These are phyloP conservation scores for Agrocybe praecox DNA, from an alignment of 768 basidiomycete species.

Conservation along the genomic window DNA sequence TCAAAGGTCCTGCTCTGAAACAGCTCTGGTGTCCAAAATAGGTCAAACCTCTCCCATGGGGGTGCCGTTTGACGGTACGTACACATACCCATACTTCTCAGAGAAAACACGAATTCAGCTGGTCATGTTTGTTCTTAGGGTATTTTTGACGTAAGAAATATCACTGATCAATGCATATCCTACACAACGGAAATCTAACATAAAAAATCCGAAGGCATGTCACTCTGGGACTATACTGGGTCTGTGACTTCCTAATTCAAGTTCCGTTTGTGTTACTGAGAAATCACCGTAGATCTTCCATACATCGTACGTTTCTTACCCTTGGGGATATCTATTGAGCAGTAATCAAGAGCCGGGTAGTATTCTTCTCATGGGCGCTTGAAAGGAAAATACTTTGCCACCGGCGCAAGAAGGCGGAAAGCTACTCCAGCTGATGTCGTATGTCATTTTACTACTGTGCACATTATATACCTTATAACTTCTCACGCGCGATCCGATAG, in stretches of 20 bases:
- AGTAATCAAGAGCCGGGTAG: slow-evolving; percentile 44
- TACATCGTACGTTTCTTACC: slow-evolving; percentile 41
- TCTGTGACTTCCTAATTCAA: slow-evolving; percentile 19
- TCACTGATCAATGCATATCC: background rate
- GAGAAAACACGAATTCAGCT: background rate
- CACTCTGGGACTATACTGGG: slow-evolving; percentile 58
- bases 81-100: background rate
- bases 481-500: slow-evolving; percentile 30
- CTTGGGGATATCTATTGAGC: background rate
- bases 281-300: slow-evolving; percentile 40
- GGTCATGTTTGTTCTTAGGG: slow-evolving; percentile 31
- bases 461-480: background rate
- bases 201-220: slow-evolving; percentile 38
- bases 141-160: slow-evolving; percentile 48
- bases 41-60: slow-evolving; percentile 46
- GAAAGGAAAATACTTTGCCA: slow-evolving; percentile 43
- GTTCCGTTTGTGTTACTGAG: background rate
- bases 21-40: slow-evolving; percentile 9
- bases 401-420: slow-evolving; percentile 38
- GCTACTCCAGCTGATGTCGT: slow-evolving; percentile 73
- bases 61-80: slow-evolving; percentile 56
- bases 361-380: slow-evolving; percentile 58
- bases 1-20: too few species aligned
- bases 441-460: slow-evolving; percentile 14
- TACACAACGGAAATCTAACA: background rate